Base-by-base conservation (phyloP, 2,329 filamentous ascomycete genomes). In the Calonectria fujianensis region DNA sequence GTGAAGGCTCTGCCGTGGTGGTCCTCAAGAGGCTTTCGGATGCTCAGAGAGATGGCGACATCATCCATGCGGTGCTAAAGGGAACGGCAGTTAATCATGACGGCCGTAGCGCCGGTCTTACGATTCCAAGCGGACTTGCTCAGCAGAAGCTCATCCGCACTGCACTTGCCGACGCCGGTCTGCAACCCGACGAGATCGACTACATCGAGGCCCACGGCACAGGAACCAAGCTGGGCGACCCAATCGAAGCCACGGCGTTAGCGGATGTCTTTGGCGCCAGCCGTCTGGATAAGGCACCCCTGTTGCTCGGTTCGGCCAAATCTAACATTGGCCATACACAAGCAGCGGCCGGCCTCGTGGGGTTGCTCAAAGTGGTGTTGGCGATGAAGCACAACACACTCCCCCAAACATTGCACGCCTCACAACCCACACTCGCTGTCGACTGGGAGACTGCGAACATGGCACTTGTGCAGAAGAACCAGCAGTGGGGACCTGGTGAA, bases 371-470 rank as follows among this genome's bases (percentile, higher is more conserved):
- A 20, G 32, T 27, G 2, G 32, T 61, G 5, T n/a, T 61, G 16
- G 32, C 54, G 8, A 39, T 61, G 54, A 11, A 27, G 32, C 20
- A 39, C 20, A 61, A 61, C 4, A 39, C 32, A 4, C 13, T 61
- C 2, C 54, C 54, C 32, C 27, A 39, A 4, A 39, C 54, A 4
- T 2, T 61, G 54, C 5, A 61, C 11, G 32, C 32, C 1, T 3
- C 6, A 4, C 4, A 61, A n/a, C 54, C 35, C 16, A 39, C 32
- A 27, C n/a, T n/a, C 13, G 32, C 32, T 10, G 54, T 61, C 4
- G 35, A 61, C 16, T 61, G 54, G 54, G n/a, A 61, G 32, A 39
- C n/a, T 61, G n/a, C 54, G 4, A 61, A 16, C 9, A 39, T 61
- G 4, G n/a, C n/a, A 0, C 9, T 61, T 10, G 35, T 61, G 5